Base-by-base conservation (phyloP, 352 stramenopile genomes). In the Aphanomyces astaci region DNA sequence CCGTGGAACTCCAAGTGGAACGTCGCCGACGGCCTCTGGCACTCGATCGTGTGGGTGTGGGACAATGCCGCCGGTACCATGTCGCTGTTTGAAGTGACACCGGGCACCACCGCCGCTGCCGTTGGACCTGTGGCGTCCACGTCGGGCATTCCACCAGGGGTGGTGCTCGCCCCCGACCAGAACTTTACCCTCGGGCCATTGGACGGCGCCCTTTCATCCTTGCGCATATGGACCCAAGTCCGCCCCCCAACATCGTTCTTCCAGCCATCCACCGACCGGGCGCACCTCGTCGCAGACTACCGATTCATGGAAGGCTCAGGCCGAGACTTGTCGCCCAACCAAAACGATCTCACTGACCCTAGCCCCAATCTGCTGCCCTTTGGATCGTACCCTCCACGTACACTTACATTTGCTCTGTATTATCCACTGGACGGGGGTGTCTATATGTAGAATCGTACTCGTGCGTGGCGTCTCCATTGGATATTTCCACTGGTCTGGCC, bases 281-380 rank as follows among this genome's bases (percentile, higher is more conserved):
- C 27, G 19, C 17, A 64, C 49, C 36, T 64, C 11, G 27, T 64
- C 17, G 56, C 56, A 4, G 56, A 64, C 3, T 64, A 64, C 25
- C 4, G 56, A 51, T 64, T 64, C 43, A 55, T 51, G 3, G 56
- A 64, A 25, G 56, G 56, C 25, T 49, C n/a, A 5, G 31, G n/a
- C 13, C 27, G 56, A 7, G 56, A 64, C 43, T 33, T 64, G 11
- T 64, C 56, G 1, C 9, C 24, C 10, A 7, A 64, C 43, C 56
- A 52, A 64, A 64, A 64, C 43, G 36, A 64, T 24, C 3, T 64
- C 36, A 43, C 36, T 15, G 36, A 43, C 36, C 36, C 36, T 63
- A 3, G 2, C 54, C 3, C 5, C 46, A 54, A 54, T 28, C 2
- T 25, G 46, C 9, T 59, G 24, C n/a, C 33, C 1, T 64, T 64